Evolutionary conservation across 2,329 filamentous ascomycete species (phyloP), one percentile per base, ranked within the genome.

Genomic region (Stylonectria norvegica): DNA sequence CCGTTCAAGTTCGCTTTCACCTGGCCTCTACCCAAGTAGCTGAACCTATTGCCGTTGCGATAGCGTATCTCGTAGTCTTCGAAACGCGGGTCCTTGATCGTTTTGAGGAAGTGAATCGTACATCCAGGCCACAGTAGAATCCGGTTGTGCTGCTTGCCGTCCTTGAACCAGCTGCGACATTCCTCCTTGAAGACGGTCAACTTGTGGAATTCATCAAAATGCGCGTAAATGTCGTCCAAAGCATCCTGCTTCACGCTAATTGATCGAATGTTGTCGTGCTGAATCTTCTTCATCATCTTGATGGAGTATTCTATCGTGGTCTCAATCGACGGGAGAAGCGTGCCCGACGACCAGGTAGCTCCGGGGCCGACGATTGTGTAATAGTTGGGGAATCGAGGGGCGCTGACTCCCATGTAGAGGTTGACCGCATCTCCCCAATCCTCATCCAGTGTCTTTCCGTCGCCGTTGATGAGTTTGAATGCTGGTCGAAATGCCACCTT

Each of bases 321-420:
- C 48, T 72, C 69, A 33, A 71, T 68, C 2, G 64, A 66, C 4
- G 66, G 67, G 5, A 71, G 49, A 1, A 71, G 56, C 0, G 66
- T 68, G 32, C 70, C 69, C 20, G 66, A 68, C 16, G 58, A 65
- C 60, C 67, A 72, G 4, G 69, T 72, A 1, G 66, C 66, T 10
- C 67, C 57, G 4, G 66, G 65, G 2, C 62, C 64, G 53, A 63
- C 55, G 31, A 61, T 57, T 5, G 56, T 61, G 36, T 62, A 64
- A 39, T 63, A 73, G 49, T 74, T 74, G 15, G 72, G 72, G 47
- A 73, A 71, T 2, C 66, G 62, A 0, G 69, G 62, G 5, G 66
- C 68, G 0, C 67, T 65, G 8, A 73, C 49, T 5, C 69, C 69
- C 4, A 74, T 52, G 53, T 76, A 76, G 5, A 62, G 64, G 20